phyloP scores from a whole-genome alignment of 192 early-diverging fungal genomes.

The Linnemannia elongata region DNA sequence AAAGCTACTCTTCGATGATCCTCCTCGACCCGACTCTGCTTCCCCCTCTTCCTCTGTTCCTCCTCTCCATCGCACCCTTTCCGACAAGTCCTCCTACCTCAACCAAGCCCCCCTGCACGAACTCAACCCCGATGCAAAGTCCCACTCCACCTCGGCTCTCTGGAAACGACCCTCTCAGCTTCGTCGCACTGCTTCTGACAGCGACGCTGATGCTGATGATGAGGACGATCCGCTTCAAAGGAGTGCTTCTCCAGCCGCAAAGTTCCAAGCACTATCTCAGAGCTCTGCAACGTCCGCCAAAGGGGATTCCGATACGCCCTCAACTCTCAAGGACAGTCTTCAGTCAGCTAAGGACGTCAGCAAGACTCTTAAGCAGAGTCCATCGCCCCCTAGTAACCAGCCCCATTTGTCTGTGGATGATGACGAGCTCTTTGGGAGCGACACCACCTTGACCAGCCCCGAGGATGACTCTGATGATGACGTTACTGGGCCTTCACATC shows the following conservation, averaged over 20 bases:
- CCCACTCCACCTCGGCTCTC: conserved; percentile 8
- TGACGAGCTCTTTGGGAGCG: conserved; percentile 49
- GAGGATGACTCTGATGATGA: conserved; percentile 50
- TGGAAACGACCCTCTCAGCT: conserved; percentile 24
- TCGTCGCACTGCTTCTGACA: conserved; percentile 21
- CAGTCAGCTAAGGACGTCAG: not conserved
- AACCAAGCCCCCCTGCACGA: conserved; percentile 25
- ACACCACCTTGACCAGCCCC: conserved; percentile 43
- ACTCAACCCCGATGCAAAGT: not conserved
- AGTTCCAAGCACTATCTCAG: not conserved
- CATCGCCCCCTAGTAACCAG: not conserved
- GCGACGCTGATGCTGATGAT: conserved; percentile 38
- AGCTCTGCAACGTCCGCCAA: not conserved
- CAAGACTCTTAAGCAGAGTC: not conserved
- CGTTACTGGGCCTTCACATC: not conserved
- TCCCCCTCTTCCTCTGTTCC: conserved; percentile 6
- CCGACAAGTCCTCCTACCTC: conserved; percentile 41
- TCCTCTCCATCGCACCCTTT: conserved; percentile 39
- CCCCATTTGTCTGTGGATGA: not conserved
- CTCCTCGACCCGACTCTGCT: not conserved
- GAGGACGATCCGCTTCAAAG: conserved; percentile 12
- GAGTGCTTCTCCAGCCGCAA: not conserved
- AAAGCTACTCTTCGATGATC: conserved; percentile 23
- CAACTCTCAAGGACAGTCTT: not conserved
- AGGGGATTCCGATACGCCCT: not conserved